These are phyloP conservation scores for Trichoderma citrinoviride DNA, from an alignment of 2,329 filamentous ascomycete genomes.

Conservation along the genomic window DNA sequence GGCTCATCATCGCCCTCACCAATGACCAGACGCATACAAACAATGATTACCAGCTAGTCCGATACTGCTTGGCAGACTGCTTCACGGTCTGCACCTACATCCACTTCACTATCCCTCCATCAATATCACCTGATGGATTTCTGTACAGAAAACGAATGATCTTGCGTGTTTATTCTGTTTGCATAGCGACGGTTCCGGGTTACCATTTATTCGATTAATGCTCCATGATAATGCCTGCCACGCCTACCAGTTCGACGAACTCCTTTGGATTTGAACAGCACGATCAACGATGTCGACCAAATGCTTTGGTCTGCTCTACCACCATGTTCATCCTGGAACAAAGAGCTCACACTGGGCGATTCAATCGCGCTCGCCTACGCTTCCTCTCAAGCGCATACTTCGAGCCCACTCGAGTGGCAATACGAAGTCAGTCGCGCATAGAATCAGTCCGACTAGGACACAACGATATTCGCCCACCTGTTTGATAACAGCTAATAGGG, in stretches of 20 bases:
- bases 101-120: background rate
- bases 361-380: background rate
- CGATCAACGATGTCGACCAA: slow-evolving; percentile 5
- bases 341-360: background rate
- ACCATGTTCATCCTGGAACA: background rate
- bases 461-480: slow-evolving; percentile 2
- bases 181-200: slow-evolving; percentile 39
- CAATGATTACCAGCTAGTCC: slow-evolving; percentile 60
- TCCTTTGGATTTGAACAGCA: background rate
- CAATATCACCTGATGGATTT: slow-evolving; percentile 1
- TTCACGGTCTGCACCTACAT: background rate
- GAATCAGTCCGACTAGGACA: background rate
- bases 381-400: background rate
- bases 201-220: slow-evolving; percentile 26
- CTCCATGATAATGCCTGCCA: slow-evolving; percentile 15
- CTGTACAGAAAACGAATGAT: slow-evolving; percentile 31
- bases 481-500: slow-evolving; percentile 10
- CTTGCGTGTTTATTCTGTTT: slow-evolving; percentile 32
- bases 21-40: slow-evolving; percentile 55
- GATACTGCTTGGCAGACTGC: background rate
- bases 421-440: slow-evolving; percentile 3
- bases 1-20: slow-evolving; percentile 53
- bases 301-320: background rate
- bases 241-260: slow-evolving; percentile 1
- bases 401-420: slow-evolving; percentile 3